Percentiles rank a stretch among this genome's conserved stretches.
These are phyloP conservation scores for Dichotomocladium elegans DNA, from an alignment of 371 early-diverging fungal genomes.

Conservation along the genomic window DNA sequence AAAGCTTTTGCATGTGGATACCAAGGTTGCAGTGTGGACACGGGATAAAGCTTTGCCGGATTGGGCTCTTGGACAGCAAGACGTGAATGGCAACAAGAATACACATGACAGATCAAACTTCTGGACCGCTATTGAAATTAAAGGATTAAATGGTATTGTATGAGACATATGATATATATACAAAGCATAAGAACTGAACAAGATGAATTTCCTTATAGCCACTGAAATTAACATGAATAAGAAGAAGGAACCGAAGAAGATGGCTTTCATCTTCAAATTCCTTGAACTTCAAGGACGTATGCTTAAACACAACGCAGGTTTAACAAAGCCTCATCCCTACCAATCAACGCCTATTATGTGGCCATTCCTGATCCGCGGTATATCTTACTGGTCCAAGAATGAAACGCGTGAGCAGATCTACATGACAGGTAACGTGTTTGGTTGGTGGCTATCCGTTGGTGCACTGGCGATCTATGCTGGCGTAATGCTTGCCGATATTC, in stretches of 20 bases:
- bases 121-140: conserved; percentile 76
- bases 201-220: conserved; percentile 3
- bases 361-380: conserved; percentile 89
- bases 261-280: conserved; percentile 81
- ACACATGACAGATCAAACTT: conserved; percentile 63
- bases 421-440: conserved; percentile 93
- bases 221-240: conserved; percentile 32
- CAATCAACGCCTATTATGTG: conserved; percentile 81
- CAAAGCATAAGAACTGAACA: background rate
- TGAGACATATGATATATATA: background rate
- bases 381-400: conserved; percentile 89
- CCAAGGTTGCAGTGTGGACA: conserved; percentile 79
- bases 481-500: conserved; percentile 54
- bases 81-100: conserved; percentile 95
- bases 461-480: conserved; percentile 56
- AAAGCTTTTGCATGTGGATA: conserved; percentile 74
- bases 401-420: conserved; percentile 83
- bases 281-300: conserved; percentile 86
- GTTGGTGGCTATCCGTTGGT: conserved; percentile 81
- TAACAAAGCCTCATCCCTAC: conserved; percentile 92
- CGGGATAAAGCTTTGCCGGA: conserved; percentile 78
- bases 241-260: conserved; percentile 36
- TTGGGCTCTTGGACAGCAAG: conserved; percentile 95
- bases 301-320: conserved; percentile 88
- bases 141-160: conserved; percentile 56